Base-by-base conservation (phyloP, 1,284 basidiomycete species). In the Anthracocystis walkeri region DNA sequence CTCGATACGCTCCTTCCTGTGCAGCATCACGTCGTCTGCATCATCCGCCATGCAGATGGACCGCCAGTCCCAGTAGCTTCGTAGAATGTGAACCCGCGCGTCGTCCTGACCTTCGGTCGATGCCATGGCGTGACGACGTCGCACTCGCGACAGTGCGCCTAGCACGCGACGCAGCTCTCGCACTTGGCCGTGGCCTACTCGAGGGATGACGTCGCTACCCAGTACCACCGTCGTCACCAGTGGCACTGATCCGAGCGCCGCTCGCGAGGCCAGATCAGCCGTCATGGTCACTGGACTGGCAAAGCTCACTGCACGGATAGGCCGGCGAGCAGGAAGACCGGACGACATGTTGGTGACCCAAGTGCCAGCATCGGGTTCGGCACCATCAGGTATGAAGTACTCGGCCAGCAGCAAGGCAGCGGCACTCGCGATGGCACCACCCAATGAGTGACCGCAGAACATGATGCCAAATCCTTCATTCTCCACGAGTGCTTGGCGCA, bases 81-180 rank as follows among this genome's bases (percentile, higher is more conserved):
- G 75, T 38, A 82, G 23, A 10, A 84, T 78, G 60, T 82, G 83
- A 12, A 84, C 72, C 2, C 72, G 60, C 4, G 80, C 73, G 27
- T 73, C 71, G 3, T 77, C 81, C 18, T 68, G 52, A 5, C 78
- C 77, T 25, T 73, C 61, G 16, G 68, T 64, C 2, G 75, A 65
- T 2, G 63, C 53, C 65, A 63, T 53, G 12, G 58, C 73, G 18
- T 77, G 69, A 18, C 82, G 63, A 12, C 81, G 65, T n/a, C 83
- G 75, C 11, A 84, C 81, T 20, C 83, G 78, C 21, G 76, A 70
- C 8, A 84, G 55, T 6, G 82, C 83, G 45, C 83, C 83, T 11
- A 84, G 65, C 45, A 83, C 81, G 33, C 83, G 74, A n/a, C 83
- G 79, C 45, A 84, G 55, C 55, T 84, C 83, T 50, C 83, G 72